Evolutionary conservation across 2,329 filamentous ascomycete genomes (phyloP), one percentile per base, ranked within the genome.

Genomic region (Lasiodiplodia gonubiensis): DNA sequence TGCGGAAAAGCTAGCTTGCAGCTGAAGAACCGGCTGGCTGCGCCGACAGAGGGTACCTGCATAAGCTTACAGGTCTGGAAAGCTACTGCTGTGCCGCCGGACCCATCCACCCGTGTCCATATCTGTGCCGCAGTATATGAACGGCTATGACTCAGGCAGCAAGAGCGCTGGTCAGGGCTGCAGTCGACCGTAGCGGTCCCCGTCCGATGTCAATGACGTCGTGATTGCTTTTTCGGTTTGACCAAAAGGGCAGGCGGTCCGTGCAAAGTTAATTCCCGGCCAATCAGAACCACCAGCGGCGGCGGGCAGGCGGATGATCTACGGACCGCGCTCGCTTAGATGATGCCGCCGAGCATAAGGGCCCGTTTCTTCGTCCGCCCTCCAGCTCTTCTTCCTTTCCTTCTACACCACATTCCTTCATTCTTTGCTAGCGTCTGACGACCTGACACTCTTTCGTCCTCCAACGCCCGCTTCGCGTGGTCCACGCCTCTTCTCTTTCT

Each of bases 31-130:
- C 53, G 53, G 33, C 21, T 23, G 53, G 53, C 53, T 12, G 33
- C n/a, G 30, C 53, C 39, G n/a, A 14, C 35, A 21, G 57, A 61
- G 57, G 57, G 57, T 61, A 61, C 57, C 57, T 61, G 57, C 57
- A 46, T 23, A 30, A 57, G 57, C 57, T 37, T 21, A 16, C n/a
- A 16, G 25, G 4, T 7, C 33, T 57, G n/a, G 25, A 57, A 21
- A 39, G 23, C 25, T 33, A 27, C 33, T 35, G 35, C 53, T 8
- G n/a, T 16, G 57, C 37, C 37, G 23, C 33, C 25, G 18, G 6
- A 3, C 52, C 25, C 16, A 8, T 7, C 52, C n/a, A 10, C 7
- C 10, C n/a, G 42, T 21, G 42, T 8, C 42, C n/a, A 18, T 46
- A 21, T 18, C n/a, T n/a, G n/a, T 46, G 4, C 10, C 10, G n/a